Evolutionary conservation across 2,329 filamentous ascomycete genomes (phyloP).

Genomic region (Penicillium psychrosexuale): DNA sequence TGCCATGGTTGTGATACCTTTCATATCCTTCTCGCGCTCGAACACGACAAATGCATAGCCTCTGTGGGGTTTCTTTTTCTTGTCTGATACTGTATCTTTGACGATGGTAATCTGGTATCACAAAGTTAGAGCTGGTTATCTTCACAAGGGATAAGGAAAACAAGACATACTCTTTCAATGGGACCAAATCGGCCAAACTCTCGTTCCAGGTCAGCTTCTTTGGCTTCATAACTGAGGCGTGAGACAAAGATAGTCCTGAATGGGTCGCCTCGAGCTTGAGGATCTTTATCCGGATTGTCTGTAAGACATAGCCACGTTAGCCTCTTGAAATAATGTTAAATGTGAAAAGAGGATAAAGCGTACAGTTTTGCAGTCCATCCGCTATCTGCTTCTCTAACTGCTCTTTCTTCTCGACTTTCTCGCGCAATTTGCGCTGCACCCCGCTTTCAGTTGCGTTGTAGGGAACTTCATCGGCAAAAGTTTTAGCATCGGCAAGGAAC

Average conservation of each 20-base stretch:
- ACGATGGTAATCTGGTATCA: slow-evolving; percentile 74
- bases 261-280: slow-evolving; percentile 85
- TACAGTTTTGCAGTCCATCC: slow-evolving; percentile 66
- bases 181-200: slow-evolving; percentile 92
- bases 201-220: slow-evolving; percentile 83
- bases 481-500: slow-evolving; percentile 69
- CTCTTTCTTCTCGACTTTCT: slow-evolving; percentile 75
- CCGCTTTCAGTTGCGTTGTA: slow-evolving; percentile 88
- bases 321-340: not conserved
- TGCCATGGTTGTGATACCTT: slow-evolving; percentile 63
- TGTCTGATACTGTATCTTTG: slow-evolving; percentile 63
- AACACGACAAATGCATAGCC: slow-evolving; percentile 98
- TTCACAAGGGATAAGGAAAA: not conserved
- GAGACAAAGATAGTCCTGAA: slow-evolving; percentile 94
- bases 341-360: slow-evolving; percentile 14
- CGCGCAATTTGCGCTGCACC: slow-evolving; percentile 80
- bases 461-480: slow-evolving; percentile 73
- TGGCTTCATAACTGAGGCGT: slow-evolving; percentile 83
- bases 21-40: slow-evolving; percentile 97
- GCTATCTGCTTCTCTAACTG: slow-evolving; percentile 61
- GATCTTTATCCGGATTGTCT: slow-evolving; percentile 82
- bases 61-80: slow-evolving; percentile 75
- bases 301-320: slow-evolving; percentile 14
- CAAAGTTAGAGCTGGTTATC: slow-evolving; percentile 17
- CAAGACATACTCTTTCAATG: slow-evolving; percentile 75